phyloP scores from a whole-genome alignment of 1,284 basidiomycete genomes.

The Cutaneotrichosporon cavernicola region DNA sequence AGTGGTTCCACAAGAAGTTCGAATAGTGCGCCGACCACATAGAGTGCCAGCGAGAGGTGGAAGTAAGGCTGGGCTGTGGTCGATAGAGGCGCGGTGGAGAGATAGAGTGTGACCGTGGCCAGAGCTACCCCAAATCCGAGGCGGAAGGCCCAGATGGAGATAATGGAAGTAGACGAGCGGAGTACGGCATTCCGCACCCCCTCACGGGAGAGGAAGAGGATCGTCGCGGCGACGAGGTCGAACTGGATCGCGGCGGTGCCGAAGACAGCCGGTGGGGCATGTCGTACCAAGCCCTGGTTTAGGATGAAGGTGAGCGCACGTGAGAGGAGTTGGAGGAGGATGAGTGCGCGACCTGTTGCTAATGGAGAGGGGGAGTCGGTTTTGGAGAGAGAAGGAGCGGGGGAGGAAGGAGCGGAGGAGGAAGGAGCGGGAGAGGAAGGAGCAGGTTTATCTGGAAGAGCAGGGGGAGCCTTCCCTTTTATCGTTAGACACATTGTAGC shows the following conservation, averaged over 20 bases:
- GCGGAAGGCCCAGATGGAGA: slow-evolving; percentile 60
- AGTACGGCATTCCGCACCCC: slow-evolving; percentile 82
- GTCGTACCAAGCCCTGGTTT: slow-evolving; percentile 78
- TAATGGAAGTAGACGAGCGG: slow-evolving; percentile 19
- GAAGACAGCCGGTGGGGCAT: slow-evolving; percentile 80
- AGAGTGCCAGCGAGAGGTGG: slow-evolving; percentile 62
- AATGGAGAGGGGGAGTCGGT: slow-evolving; percentile 3
- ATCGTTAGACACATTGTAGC: background rate
- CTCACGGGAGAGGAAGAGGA: slow-evolving; percentile 88
- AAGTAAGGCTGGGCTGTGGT: slow-evolving; percentile 67
- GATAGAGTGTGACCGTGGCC: slow-evolving; percentile 58
- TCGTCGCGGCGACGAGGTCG: slow-evolving; percentile 79
- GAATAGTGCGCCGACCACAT: slow-evolving; percentile 68
- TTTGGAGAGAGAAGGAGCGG: background rate
- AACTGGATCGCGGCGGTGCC: slow-evolving; percentile 83
- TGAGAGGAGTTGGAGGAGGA: slow-evolving; percentile 80
- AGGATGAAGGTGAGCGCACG: slow-evolving; percentile 80
- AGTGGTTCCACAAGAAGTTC: slow-evolving; percentile 81
- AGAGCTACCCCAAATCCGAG: slow-evolving; percentile 63
- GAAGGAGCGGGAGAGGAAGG: background rate
- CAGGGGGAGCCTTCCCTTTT: background rate
- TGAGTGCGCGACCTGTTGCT: slow-evolving; percentile 64
- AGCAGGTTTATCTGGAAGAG: background rate
- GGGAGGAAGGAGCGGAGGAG: background rate
- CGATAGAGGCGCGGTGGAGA: slow-evolving; percentile 56